Evolutionary conservation across 2,329 filamentous ascomycete species (phyloP), one percentile per base, ranked within the genome.

Genomic region (Colletotrichum chlorophyti): DNA sequence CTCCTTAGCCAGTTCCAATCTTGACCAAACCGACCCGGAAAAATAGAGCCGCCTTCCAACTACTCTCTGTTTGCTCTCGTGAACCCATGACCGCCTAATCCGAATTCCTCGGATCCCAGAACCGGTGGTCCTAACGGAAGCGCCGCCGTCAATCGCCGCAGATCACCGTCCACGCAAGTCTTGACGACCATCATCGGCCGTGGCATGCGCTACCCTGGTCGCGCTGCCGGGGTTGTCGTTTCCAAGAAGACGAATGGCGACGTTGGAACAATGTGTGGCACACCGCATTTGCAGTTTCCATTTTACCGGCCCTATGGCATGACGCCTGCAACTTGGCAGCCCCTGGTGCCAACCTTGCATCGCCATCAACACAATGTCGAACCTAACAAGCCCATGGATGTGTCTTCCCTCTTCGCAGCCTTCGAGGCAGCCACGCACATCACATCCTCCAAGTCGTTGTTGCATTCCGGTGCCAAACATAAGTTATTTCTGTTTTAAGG

Each of bases 291-390:
- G 53, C 46, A 34, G 38, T 38, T 61, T 53, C 45, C 60, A 65
- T 71, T 71, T 70, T 72, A 65, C 70, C 65, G 65, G 68, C 61
- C 66, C 65, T 68, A 64, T 65, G 64, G 63, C 65, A 61, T 65
- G 65, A 68, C 64, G 61, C 31, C 47, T 66, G 65, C 70, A n/a
- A 72, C 69, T 71, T 72, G 71, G 68, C 69, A 32, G 58, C 15
- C 35, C 60, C 69, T 68, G 65, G 66, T 66, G 63, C 60, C 50
- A 53, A 41, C 55, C 47, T n/a, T n/a, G n/a, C n/a, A n/a, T n/a
- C n/a, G n/a, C n/a, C n/a, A n/a, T n/a, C n/a, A n/a, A n/a, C n/a
- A n/a, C n/a, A n/a, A n/a, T n/a, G n/a, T n/a, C n/a, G n/a, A n/a
- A n/a, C n/a, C n/a, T n/a, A n/a, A n/a, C n/a, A n/a, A n/a, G n/a